Conservation (phyloP, 2,329 filamentous ascomycete species). For the Aspergillus tanneri region DNA sequence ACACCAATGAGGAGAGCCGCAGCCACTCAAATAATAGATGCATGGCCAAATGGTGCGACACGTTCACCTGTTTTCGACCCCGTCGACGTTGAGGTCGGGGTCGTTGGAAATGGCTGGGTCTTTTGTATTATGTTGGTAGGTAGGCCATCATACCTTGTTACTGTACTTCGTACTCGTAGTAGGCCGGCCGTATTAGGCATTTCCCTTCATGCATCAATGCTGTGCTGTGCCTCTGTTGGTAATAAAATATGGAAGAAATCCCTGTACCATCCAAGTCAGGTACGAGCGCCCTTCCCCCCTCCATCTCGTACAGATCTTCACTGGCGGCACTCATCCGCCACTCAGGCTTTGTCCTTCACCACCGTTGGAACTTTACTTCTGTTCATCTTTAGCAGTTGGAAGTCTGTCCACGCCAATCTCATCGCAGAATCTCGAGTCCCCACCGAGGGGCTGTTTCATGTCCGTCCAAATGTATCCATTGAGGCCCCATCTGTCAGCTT, state of each 20-base stretch:
- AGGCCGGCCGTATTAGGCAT: background rate
- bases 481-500: background rate
- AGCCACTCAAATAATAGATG: background rate
- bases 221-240: too few species aligned
- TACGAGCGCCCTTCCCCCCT: background rate
- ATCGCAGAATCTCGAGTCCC: background rate
- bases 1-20: background rate
- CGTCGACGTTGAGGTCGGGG: background rate
- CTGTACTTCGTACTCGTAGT: too few species aligned
- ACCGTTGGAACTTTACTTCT: background rate
- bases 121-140: too few species aligned
- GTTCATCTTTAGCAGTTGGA: background rate
- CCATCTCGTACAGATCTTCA: background rate
- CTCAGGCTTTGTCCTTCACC: background rate
- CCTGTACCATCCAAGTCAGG: background rate
- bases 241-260: background rate
- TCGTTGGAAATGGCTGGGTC: too few species aligned
- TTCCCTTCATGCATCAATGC: background rate
- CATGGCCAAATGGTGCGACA: constrained; percentile 6
- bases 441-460: background rate
- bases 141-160: too few species aligned
- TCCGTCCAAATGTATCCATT: background rate
- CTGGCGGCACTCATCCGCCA: constrained; percentile 2
- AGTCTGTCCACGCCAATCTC: background rate
- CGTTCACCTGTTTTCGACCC: background rate